Evolutionary conservation across 179 eudicot genomes (phyloP).

Genomic region (Patellifolia procumbens): DNA sequence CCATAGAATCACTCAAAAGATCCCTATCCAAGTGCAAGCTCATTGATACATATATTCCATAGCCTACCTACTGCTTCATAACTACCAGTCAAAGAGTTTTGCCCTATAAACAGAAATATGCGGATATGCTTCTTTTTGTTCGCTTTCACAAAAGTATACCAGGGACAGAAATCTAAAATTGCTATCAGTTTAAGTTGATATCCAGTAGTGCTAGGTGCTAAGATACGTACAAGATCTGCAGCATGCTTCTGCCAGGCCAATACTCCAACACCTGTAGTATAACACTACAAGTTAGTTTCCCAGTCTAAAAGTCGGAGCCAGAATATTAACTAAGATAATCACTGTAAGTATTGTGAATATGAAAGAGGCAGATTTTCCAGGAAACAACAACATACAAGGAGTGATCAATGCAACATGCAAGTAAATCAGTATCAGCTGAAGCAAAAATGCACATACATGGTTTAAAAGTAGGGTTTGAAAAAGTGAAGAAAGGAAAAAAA

Average conservation of each 20-base stretch:
- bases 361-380: background rate
- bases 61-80: background rate
- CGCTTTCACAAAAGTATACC: background rate
- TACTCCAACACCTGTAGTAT: conserved; percentile 55
- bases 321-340: background rate
- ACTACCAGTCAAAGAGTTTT: background rate
- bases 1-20: background rate
- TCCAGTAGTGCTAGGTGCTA: background rate
- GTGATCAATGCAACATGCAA: background rate
- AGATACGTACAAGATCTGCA: conserved; percentile 87
- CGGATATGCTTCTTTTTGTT: too few species aligned
- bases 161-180: background rate
- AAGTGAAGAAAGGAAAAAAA: background rate
- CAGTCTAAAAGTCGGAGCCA: background rate
- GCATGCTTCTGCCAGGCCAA: conserved; percentile 97
- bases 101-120: background rate
- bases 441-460: background rate
- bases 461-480: background rate
- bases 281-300: conserved; percentile 1
- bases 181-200: background rate
- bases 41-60: background rate
- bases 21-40: background rate
- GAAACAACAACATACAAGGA: background rate
- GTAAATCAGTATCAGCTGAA: background rate
- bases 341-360: background rate